phyloP scores from a whole-genome alignment of 2,329 filamentous ascomycete genomes.

The Rachicladosporium sp. region DNA sequence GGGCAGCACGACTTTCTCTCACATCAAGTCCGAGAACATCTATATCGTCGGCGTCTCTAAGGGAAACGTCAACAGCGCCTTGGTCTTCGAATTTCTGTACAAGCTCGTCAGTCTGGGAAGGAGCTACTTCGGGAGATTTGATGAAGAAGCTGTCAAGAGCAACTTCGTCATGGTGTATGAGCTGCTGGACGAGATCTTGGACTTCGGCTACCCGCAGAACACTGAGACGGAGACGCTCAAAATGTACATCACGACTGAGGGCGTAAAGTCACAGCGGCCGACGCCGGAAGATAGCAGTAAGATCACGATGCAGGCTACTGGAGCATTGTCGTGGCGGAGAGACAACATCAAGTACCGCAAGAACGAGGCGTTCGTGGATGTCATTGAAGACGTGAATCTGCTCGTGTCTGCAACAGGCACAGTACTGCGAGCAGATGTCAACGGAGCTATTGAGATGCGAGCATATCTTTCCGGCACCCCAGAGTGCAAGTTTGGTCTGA shows the following conservation, averaged over 20 bases:
- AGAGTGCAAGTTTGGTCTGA: slow-evolving; percentile 97
- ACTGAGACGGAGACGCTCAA: slow-evolving; percentile 99
- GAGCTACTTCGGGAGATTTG: slow-evolving; percentile 97
- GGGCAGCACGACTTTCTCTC: slow-evolving; percentile 95
- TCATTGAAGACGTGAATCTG: slow-evolving; percentile 97
- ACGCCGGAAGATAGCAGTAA: slow-evolving; percentile 81
- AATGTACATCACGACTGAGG: slow-evolving; percentile 99
- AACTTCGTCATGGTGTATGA: slow-evolving; percentile 99
- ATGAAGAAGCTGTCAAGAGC: slow-evolving; percentile 99
- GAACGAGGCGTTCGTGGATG: slow-evolving; percentile 98
- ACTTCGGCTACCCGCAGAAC: slow-evolving; percentile 98
- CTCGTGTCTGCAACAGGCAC: slow-evolving; percentile 97
- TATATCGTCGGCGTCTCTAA: slow-evolving; percentile 96
- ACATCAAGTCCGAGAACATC: slow-evolving; percentile 99
- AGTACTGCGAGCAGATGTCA: slow-evolving; percentile 89
- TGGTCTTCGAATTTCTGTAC: slow-evolving; percentile 97
- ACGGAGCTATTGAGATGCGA: slow-evolving; percentile 95
- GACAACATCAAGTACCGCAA: slow-evolving; percentile 98
- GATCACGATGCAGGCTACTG: slow-evolving; percentile 98
- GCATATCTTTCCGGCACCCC: slow-evolving; percentile 93
- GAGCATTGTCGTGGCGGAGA: slow-evolving; percentile 90
- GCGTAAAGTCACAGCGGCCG: slow-evolving; percentile 79
- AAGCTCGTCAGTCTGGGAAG: slow-evolving; percentile 78
- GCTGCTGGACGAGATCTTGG: slow-evolving; percentile 92
- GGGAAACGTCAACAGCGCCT: slow-evolving; percentile 95